Base-by-base conservation (phyloP, 805 yeast genomes). In the Yarrowia sp. region DNA sequence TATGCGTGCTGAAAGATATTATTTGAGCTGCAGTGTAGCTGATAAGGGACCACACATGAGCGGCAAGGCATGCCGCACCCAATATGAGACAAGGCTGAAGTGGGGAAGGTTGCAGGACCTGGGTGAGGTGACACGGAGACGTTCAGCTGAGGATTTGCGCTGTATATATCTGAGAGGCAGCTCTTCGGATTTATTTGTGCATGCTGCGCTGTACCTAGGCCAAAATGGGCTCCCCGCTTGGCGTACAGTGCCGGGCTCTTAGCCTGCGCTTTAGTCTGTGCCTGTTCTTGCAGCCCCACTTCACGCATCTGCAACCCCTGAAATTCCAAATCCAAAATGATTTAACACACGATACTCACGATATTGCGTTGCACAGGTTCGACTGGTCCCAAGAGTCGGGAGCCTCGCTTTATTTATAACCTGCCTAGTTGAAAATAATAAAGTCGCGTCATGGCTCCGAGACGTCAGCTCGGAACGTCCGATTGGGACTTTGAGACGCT, bases 41-140 rank as follows among this genome's bases (percentile, higher is more conserved):
- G 63, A 56, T 56, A 56, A 56, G 63, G 48, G n/a, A 40, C 63
- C 63, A 56, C 48, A 56, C 63, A 56, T 41, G 48, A 41, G 63
- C 46, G 63, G 63, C 63, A 56, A 36, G 63, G 45, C 14, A 7
- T 40, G 45, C 35, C 45, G 42, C 45, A 40, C 59, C 36, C 38
- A 56, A 56, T 26, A 26, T 41, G 48, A 56, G 48, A 56, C 63
- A 56, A 56, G 46, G 48, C 63, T 56, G 40, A 26, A 42, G 63
- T 56, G 63, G 63, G 63, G 63, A 41, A 56, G 63, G 40, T 26
- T 56, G 63, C 63, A 56, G 59, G 32, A 52, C 15, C 38, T 16
- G 48, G 19, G 26, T 43, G 48, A 42, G 46, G 19, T n/a, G 11
- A 48, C 14, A 48, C 56, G 16, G 42, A 7, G 26, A 7, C 58